phyloP scores from a whole-genome alignment of 2,329 filamentous ascomycete genomes.

The Fusarium sacchari region DNA sequence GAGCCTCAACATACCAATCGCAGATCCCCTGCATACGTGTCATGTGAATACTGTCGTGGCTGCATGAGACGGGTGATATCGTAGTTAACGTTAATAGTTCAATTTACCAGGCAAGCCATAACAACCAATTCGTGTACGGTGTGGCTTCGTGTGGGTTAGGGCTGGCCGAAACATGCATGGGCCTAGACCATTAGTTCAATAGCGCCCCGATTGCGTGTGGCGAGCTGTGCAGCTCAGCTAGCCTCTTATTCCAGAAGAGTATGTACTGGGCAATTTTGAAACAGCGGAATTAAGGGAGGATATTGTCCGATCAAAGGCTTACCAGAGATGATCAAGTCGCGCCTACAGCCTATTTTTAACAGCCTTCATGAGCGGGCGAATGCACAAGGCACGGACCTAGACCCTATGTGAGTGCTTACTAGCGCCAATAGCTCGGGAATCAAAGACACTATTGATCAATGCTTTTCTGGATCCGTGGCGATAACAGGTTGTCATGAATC shows the following conservation, averaged over 20 bases:
- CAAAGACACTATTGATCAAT: background rate
- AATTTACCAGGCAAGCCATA: background rate
- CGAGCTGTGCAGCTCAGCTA: background rate
- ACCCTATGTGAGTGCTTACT: background rate
- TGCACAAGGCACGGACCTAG: background rate
- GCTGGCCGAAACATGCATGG: background rate
- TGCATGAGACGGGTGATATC: background rate
- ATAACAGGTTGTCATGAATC: too few relatives aligned
- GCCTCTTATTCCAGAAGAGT: background rate
- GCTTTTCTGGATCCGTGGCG: background rate
- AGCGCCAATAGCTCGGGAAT: background rate
- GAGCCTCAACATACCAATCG: accelerated
- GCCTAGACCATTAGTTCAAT: background rate
- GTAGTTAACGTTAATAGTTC: background rate
- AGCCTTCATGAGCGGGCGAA: background rate
- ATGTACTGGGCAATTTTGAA: too few relatives aligned
- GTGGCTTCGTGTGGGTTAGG: background rate
- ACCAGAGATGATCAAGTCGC: too few relatives aligned
- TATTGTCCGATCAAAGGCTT: too few relatives aligned
- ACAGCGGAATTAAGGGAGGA: too few relatives aligned
- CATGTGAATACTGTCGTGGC: background rate
- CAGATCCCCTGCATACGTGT: background rate
- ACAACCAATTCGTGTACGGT: background rate
- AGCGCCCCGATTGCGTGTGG: background rate
- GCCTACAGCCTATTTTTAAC: too few relatives aligned